Conservation (phyloP, 2,329 filamentous ascomycete species). For the Anthostomella pinea region DNA sequence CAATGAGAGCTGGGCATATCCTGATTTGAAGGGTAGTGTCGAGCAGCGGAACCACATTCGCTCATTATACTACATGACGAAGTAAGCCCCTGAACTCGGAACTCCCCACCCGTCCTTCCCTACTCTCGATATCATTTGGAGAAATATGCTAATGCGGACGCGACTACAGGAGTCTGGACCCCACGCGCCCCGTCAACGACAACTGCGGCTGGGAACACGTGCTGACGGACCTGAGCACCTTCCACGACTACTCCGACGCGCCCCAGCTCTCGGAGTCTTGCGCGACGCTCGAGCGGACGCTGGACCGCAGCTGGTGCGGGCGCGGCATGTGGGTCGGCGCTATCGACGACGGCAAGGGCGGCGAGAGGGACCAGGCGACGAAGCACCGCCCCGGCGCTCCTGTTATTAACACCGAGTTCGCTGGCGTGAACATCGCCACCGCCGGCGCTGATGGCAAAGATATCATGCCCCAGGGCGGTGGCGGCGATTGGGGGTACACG, state of each 20-base stretch:
- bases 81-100: conserved; percentile 44
- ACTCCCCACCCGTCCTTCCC: background rate
- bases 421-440: conserved; percentile 63
- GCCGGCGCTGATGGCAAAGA: conserved; percentile 32
- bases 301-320: conserved; percentile 47
- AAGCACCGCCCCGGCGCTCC: conserved; percentile 54
- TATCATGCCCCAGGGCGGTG: conserved; percentile 32
- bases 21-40: conserved; percentile 51
- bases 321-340: conserved; percentile 54
- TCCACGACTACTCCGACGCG: conserved; percentile 65
- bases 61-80: conserved; percentile 62
- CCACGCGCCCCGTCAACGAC: conserved; percentile 64
- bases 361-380: conserved; percentile 48
- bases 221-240: conserved; percentile 61
- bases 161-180: conserved; percentile 48
- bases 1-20: conserved; percentile 64
- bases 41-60: conserved; percentile 64
- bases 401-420: conserved; percentile 65
- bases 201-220: conserved; percentile 73
- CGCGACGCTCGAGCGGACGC: conserved; percentile 49
- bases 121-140: background rate
- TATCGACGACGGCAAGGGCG: conserved; percentile 29
- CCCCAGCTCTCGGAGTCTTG: conserved; percentile 55
- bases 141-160: conserved; percentile 2
- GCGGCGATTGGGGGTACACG: conserved; percentile 65